Percentiles rank a stretch among this genome's conserved stretches.
Conservation (phyloP, 2,329 filamentous ascomycete genomes). For the Verticillium nubilum region DNA sequence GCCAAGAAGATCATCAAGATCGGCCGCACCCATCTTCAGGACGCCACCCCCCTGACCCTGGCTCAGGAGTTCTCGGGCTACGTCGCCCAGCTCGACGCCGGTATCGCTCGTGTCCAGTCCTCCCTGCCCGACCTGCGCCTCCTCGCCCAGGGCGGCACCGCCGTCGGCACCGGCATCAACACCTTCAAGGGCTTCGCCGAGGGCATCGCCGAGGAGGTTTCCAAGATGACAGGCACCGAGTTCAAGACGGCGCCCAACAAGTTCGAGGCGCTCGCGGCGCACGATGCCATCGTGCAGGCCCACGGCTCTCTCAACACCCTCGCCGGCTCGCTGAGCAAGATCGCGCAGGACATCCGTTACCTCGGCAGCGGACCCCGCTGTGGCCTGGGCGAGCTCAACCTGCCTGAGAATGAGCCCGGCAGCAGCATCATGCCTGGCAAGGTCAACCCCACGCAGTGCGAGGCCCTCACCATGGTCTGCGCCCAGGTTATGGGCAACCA, state of each 20-base stretch:
- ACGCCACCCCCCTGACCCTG: slow-evolving; percentile 90
- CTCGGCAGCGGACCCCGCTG: slow-evolving; percentile 93
- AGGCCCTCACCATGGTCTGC: slow-evolving; percentile 96
- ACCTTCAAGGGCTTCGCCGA: slow-evolving; percentile 95
- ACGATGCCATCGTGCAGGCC: slow-evolving; percentile 93
- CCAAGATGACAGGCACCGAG: slow-evolving; percentile 84
- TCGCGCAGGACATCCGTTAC: slow-evolving; percentile 96
- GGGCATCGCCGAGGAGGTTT: slow-evolving; percentile 84
- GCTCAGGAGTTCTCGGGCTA: slow-evolving; percentile 98
- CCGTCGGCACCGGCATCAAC: slow-evolving; percentile 96
- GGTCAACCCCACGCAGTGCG: slow-evolving; percentile 98
- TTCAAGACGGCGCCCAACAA: slow-evolving; percentile 99
- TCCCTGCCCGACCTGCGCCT: slow-evolving; percentile 78
- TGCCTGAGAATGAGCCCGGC: slow-evolving; percentile 97
- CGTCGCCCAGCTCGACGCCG: slow-evolving; percentile 87
- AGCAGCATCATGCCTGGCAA: slow-evolving; percentile 99
- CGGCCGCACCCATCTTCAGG: slow-evolving; percentile 93
- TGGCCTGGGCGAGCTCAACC: slow-evolving; percentile 84
- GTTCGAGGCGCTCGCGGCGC: slow-evolving; percentile 93
- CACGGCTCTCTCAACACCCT: slow-evolving; percentile 91
- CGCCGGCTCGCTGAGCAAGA: slow-evolving; percentile 89
- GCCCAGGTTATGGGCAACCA: slow-evolving; percentile 98
- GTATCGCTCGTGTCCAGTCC: slow-evolving; percentile 80
- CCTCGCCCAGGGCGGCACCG: slow-evolving; percentile 92
- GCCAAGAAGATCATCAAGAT: slow-evolving; percentile 94